Evolutionary conservation across 805 yeast genomes (phyloP).

Genomic region (Barnettozyma siamensis): DNA sequence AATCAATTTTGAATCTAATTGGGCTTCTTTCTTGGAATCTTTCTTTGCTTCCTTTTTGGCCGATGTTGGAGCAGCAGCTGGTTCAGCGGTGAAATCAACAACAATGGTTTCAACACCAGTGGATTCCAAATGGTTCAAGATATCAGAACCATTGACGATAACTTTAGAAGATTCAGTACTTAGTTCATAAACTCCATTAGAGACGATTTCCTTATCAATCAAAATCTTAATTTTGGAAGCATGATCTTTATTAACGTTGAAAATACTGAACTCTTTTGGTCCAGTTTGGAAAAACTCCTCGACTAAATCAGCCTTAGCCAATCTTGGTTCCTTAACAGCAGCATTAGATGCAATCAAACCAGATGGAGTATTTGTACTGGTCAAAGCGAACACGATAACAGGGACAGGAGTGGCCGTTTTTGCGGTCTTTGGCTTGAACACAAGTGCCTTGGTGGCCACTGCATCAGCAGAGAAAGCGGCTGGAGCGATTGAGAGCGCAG

Average conservation of each 20-base stretch:
- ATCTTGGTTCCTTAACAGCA: constrained; percentile 75
- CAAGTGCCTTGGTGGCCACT: constrained; percentile 62
- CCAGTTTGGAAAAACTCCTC: constrained; percentile 51
- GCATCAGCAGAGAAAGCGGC: constrained; percentile 47
- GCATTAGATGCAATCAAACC: constrained; percentile 60
- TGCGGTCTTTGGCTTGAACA: constrained; percentile 89
- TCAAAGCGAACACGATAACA: constrained; percentile 70
- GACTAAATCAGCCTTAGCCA: constrained; percentile 79
- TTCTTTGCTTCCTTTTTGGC: constrained; percentile 20
- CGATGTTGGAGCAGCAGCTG: constrained; percentile 23
- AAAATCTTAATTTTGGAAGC: constrained; percentile 57
- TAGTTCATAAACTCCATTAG: constrained; percentile 33
- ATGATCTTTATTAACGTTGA: constrained; percentile 37
- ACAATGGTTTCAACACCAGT: constrained; percentile 47
- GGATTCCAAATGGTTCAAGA: constrained; percentile 41
- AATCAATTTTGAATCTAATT: constrained; percentile 79
- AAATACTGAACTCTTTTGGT: constrained; percentile 59
- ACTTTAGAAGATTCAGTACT: constrained; percentile 50
- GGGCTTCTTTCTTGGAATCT: constrained; percentile 35
- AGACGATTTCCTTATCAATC: constrained; percentile 45
- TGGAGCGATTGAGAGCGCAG: constrained; percentile 56
- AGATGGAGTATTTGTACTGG: constrained; percentile 64
- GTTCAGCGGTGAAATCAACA: constrained; percentile 47
- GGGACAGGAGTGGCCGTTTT: constrained; percentile 77
- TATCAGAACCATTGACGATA: constrained; percentile 39